Evolutionary conservation across 345 rosid genomes (phyloP), one percentile per base, ranked within the genome.

Genomic region (Aquilaria yunnanensis): DNA sequence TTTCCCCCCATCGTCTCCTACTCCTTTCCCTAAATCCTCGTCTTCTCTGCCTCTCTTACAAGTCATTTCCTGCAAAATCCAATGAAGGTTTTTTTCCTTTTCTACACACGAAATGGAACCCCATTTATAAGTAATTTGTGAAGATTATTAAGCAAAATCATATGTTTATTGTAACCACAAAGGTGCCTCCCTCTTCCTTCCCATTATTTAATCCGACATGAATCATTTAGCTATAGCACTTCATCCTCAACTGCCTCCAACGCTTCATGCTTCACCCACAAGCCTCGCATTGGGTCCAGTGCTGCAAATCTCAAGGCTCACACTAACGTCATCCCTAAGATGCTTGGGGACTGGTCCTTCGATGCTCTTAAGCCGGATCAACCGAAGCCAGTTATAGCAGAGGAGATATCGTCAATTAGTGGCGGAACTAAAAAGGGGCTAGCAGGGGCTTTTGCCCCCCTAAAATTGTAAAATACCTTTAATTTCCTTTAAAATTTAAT

Each of bases 121-220:
- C 23, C 23, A 23, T 23, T 23, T 23, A 23, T 23, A 23, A 23
- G 23, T 23, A 23, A 23, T 23, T 23, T 23, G 23, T 23, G 23
- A 23, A 23, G 23, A 23, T 23, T 23, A 23, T 23, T 23, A 23
- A 0, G 23, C 23, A 23, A 23, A 23, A 23, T 23, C 23, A 0
- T 23, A 1, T 23, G 23, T 23, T 23, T 23, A 23, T 23, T 23
- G 61, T 48, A 23, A 23, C 23, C 23, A 23, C 23, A 97, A 94
- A 94, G 76, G 73, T 94, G 48, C 1, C 29, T 60, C 57, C n/a
- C 60, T 1, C 91, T 85, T 60, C 85, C 82, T 80, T 63, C 64
- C 30, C 68, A 51, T 83, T 86, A 66, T 91, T 85, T 81, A 89
- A 88, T 29, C 75, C 29, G 70, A 49, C 90, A 97, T 0, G 78